Evolutionary conservation across 345 rosid genomes (phyloP), one percentile per base, ranked within the genome.

Genomic region (Bruguiera sexangula): DNA sequence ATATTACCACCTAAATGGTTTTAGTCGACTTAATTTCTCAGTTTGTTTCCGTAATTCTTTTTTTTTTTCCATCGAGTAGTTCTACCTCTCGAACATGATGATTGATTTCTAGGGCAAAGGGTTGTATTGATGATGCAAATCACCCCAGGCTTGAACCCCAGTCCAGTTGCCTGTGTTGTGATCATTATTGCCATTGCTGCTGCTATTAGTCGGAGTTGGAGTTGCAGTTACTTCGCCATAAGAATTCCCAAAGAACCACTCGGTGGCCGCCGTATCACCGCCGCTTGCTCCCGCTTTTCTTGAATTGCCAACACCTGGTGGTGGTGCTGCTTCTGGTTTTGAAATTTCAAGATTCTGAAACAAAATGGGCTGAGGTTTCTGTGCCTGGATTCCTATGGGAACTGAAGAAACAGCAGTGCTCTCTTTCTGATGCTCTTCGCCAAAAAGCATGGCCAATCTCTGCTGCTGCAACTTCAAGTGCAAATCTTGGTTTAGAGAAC

Each of bases 381-480:
- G 80, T 48, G 74, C 63, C 59, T 82, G 87, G 66, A 55, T 80
- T 56, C 81, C 82, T 0, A 65, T 34, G 7, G 73, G 69, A 48
- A 62, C 79, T 2, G 89, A 67, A 36, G 80, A 62, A 58, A 21
- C 76, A 46, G 21, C 51, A 22, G 53, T 63, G 67, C 21, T 70
- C 34, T 82, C 84, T 65, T 70, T 79, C 27, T 75, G 73, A 55
- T 73, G 78, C 13, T 83, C 83, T 34, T 72, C 87, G 7, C 85
- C 86, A 31, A 84, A 82, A 65, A 90, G 88, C 88, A 82, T 74
- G 65, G 91, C 79, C 66, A 92, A 78, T 68, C 97, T 82, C 37
- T 90, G 97, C 78, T 95, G 94, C 84, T 95, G 99, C 76, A 95
- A 76, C 82, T 88, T 92, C 86, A 88, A 89, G 84, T 89, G 98